Conservation (phyloP, 805 yeast species). For the Metschnikowia chrysomelidarum region DNA sequence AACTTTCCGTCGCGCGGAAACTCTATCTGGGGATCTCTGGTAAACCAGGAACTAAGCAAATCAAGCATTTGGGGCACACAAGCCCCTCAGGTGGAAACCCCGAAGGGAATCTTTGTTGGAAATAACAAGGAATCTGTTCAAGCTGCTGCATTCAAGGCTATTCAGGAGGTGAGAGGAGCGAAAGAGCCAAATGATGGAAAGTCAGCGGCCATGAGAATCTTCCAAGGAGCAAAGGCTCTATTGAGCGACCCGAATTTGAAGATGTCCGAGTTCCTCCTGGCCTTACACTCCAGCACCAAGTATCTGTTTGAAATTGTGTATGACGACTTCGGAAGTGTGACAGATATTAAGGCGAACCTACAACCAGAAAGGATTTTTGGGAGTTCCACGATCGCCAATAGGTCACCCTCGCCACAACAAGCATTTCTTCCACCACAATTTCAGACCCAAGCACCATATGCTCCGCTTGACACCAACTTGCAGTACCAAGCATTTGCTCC, state of each 20-base stretch:
- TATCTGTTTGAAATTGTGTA: conserved; percentile 42
- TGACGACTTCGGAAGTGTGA: conserved; percentile 47
- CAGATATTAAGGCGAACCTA: conserved; percentile 31
- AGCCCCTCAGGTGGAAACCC: conserved; percentile 1
- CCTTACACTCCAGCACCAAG: conserved; percentile 13
- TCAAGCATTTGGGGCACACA: conserved; percentile 7
- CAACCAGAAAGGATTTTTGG: conserved; percentile 9
- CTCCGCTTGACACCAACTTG: conserved; percentile 4
- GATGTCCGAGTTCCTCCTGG: conserved; percentile 31
- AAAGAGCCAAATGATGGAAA: conserved; percentile 37
- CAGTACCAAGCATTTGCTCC: conserved; percentile 5
- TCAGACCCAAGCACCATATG: conserved; percentile 7
- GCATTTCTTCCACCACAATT: conserved; percentile 5
- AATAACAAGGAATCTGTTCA: conserved; percentile 6
- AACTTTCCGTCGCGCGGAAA: conserved; percentile 5
- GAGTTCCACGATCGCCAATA: conserved; percentile 1
- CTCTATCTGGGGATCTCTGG: conserved; percentile 10
- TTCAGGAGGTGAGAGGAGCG: conserved; percentile 32
- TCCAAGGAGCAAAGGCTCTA: conserved; percentile 29
- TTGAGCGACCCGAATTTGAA: conserved; percentile 28
- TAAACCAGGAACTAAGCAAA: neutral
- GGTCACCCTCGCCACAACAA: conserved; percentile 11
- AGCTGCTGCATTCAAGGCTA: conserved; percentile 40
- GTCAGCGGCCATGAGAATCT: conserved; percentile 34
- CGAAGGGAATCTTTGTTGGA: neutral